Percentiles rank a stretch among this genome's conserved stretches.
Evolutionary conservation across 2,329 filamentous ascomycete genomes (phyloP).

Genomic region (Apiospora saccharicola): DNA sequence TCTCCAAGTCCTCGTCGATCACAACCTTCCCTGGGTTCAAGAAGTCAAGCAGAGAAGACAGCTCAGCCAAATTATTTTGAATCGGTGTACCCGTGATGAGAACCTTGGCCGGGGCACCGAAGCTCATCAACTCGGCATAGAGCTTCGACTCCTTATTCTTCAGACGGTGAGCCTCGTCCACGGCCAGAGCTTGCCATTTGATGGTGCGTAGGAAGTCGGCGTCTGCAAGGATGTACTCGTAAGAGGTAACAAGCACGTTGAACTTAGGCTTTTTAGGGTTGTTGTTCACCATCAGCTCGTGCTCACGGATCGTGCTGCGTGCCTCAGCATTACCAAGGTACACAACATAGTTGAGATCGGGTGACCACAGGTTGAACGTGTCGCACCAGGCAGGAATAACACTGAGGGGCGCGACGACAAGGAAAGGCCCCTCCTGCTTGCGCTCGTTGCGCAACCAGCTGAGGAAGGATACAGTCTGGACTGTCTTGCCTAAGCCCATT

Average conservation of each 20-base stretch:
- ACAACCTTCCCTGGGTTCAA: slow-evolving; percentile 92
- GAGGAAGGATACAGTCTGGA: slow-evolving; percentile 95
- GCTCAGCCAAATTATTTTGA: slow-evolving; percentile 93
- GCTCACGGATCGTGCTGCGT: slow-evolving; percentile 85
- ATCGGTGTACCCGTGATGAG: slow-evolving; percentile 97
- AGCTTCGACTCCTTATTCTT: slow-evolving; percentile 97
- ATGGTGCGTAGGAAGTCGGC: slow-evolving; percentile 84
- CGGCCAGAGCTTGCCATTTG: slow-evolving; percentile 96
- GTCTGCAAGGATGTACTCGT: slow-evolving; percentile 93
- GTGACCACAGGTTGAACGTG: slow-evolving; percentile 95
- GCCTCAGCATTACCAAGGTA: slow-evolving; percentile 91
- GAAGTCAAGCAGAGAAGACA: slow-evolving; percentile 94
- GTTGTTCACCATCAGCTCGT: slow-evolving; percentile 86
- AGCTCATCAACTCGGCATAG: slow-evolving; percentile 84
- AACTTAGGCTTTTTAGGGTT: slow-evolving; percentile 93
- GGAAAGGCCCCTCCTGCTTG: slow-evolving; percentile 89
- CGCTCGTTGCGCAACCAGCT: slow-evolving; percentile 95
- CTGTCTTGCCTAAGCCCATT: slow-evolving; percentile 98
- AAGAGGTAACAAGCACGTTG: slow-evolving; percentile 96
- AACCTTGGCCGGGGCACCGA: slow-evolving; percentile 86
- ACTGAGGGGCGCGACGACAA: slow-evolving; percentile 95
- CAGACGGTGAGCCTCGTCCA: slow-evolving; percentile 95
- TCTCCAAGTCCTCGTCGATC: slow-evolving; percentile 90
- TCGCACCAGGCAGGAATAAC: slow-evolving; percentile 99
- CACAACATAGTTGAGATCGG: slow-evolving; percentile 95